Evolutionary conservation across 2,329 filamentous ascomycete genomes (phyloP).

Genomic region (Aspergillus puulaauensis): DNA sequence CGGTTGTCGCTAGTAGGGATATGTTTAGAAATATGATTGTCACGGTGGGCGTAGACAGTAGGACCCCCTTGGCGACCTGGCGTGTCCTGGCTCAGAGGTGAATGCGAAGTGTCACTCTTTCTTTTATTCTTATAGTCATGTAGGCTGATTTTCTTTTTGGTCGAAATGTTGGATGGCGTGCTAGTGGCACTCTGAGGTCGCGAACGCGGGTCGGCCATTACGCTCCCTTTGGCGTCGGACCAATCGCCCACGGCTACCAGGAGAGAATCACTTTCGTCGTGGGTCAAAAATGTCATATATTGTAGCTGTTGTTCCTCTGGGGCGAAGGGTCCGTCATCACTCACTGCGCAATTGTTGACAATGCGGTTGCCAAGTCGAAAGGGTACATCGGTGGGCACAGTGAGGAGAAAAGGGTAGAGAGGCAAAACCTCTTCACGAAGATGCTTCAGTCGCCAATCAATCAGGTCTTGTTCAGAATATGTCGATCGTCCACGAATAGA

Average conservation of each 20-base stretch:
- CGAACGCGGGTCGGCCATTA: slow-evolving; percentile 43
- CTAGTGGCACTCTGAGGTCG: slow-evolving; percentile 37
- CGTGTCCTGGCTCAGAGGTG: slow-evolving; percentile 25
- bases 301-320: slow-evolving; percentile 58
- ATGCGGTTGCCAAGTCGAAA: slow-evolving; percentile 44
- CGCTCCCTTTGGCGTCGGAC: slow-evolving; percentile 50
- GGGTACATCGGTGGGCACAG: slow-evolving; percentile 47
- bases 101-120: slow-evolving; percentile 32
- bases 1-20: slow-evolving; percentile 16
- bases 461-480: slow-evolving; percentile 27
- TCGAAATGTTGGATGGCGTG: slow-evolving; percentile 41
- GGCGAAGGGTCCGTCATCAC: slow-evolving; percentile 53
- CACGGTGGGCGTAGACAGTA: slow-evolving; percentile 16
- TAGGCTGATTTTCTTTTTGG: slow-evolving; percentile 63
- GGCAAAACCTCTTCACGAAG: slow-evolving; percentile 45
- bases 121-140: slow-evolving; percentile 61
- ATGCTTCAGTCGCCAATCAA: slow-evolving; percentile 39
- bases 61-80: slow-evolving; percentile 17
- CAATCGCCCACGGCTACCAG: slow-evolving; percentile 55
- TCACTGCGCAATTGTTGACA: slow-evolving; percentile 48
- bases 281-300: slow-evolving; percentile 62
- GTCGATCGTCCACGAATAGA: slow-evolving; percentile 19
- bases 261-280: slow-evolving; percentile 55
- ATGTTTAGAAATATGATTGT: slow-evolving; percentile 22
- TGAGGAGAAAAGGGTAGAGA: slow-evolving; percentile 46